Base-by-base conservation (phyloP, 148 eudicot species). In the Polygonum aviculare region DNA sequence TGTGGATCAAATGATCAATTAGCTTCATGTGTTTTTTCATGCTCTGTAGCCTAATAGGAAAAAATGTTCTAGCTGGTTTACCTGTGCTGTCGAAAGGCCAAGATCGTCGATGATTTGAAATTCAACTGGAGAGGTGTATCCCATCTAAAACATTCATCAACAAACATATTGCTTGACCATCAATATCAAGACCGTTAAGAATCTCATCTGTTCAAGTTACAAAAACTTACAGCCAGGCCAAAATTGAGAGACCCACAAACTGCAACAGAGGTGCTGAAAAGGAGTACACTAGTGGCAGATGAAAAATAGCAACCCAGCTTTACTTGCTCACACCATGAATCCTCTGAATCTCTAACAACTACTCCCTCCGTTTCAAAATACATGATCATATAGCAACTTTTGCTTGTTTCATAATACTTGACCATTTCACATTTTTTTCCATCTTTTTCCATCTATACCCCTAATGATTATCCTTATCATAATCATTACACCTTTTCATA, bases 181-280 rank as follows among this genome's bases (percentile, higher is more conserved):
- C 41, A 4, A 7, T 39, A 4, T 39, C 7, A 10, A 2, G 7
- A 44, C 47, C 7, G 11, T 6, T 44, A 44, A 44, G 47, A 44
- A 44, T 44, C 47, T 5, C 19, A 51, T n/a, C 15, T 7, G 9
- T 1, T 44, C 47, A 44, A 44, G 9, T 8, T 44, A 2, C 10
- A 44, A 44, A 44, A 6, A 82, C 82, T 81, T 77, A 85, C 90
- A 74, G 81, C 83, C 78, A 22, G 81, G 39, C 90, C 90, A 65
- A 19, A 74, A 39, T 74, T 18, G n/a, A 82, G 71, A 73, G 86
- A 84, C 18, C 87, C 87, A 80, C 80, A 77, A 8, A 81, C 73
- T 0, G 87, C 82, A 12, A 44, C 57, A 60, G 81, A 82, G 75
- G 80, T 77, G 77, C 86, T 83, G 49, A 85, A 71, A 69, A 83